phyloP scores from a whole-genome alignment of 1,284 basidiomycete species.

The Irpex sp. region DNA sequence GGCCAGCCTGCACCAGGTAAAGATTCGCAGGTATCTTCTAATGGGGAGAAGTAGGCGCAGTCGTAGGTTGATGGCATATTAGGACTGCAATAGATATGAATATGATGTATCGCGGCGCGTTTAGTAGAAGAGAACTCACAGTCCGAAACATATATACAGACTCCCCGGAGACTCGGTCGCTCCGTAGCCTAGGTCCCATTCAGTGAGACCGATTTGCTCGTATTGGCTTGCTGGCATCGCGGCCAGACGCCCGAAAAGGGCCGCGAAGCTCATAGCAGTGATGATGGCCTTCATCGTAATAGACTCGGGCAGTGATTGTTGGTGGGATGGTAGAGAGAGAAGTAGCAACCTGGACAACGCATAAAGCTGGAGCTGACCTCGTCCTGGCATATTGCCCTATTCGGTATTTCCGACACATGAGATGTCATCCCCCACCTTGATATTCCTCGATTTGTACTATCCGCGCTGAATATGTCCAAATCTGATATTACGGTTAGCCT shows the following conservation, averaged over 20 bases:
- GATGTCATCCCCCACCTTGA: neutral
- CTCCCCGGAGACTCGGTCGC: neutral
- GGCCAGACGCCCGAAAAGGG: neutral
- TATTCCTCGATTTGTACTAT: neutral
- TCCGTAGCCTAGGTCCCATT: neutral
- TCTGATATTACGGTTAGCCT: no score
- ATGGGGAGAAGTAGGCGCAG: neutral
- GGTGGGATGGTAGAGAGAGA: neutral
- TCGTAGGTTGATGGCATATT: neutral
- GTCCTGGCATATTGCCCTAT: neutral
- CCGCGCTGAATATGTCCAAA: neutral
- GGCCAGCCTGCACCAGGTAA: neutral
- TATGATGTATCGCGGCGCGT: neutral
- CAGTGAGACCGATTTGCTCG: neutral
- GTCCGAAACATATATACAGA: neutral
- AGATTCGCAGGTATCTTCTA: neutral
- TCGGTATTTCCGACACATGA: no score
- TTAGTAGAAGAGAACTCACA: neutral
- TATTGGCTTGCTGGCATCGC: neutral
- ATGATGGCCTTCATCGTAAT: neutral
- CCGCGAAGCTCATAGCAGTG: neutral
- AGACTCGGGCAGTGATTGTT: neutral
- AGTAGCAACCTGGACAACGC: neutral
- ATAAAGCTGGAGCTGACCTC: neutral
- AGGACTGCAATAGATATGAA: neutral